Evolutionary conservation across 345 rosid species (phyloP).

Genomic region (Moricandia moricandioides): DNA sequence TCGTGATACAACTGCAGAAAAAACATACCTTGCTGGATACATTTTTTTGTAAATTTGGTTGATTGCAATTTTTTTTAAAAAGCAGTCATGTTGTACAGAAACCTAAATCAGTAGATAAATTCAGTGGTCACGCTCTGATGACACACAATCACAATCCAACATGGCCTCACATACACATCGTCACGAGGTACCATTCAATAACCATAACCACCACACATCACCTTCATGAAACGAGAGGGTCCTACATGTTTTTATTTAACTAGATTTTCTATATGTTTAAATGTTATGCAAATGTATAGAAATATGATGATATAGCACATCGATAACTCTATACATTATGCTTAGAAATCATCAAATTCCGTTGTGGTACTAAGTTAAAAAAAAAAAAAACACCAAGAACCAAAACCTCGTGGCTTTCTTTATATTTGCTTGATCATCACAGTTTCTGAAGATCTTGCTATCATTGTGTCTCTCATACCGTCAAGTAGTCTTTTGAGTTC

Average conservation of each 20-base stretch:
- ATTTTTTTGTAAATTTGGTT: background rate
- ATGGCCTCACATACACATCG: background rate
- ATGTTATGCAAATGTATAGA: background rate
- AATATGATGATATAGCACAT: background rate
- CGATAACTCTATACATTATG: slow-evolving; percentile 16
- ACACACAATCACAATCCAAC: slow-evolving; percentile 10
- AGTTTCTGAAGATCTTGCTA: slow-evolving; percentile 2
- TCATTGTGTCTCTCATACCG: slow-evolving; percentile 5
- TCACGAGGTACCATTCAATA: slow-evolving; percentile 10
- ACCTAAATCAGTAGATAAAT: background rate
- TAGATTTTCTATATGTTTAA: background rate
- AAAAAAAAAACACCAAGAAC: background rate
- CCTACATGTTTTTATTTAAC: background rate
- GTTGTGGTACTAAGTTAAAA: background rate
- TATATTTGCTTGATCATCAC: slow-evolving; percentile 22
- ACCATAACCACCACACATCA: slow-evolving; percentile 12
- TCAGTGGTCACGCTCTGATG: slow-evolving; percentile 15
- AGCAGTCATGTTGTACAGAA: background rate
- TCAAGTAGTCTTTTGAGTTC: slow-evolving; percentile 11
- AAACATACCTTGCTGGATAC: background rate
- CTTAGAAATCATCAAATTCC: background rate
- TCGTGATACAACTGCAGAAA: slow-evolving; percentile 3
- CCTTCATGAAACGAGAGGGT: slow-evolving; percentile 12
- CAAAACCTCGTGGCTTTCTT: slow-evolving; percentile 13
- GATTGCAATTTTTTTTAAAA: background rate